Evolutionary conservation across 805 yeast genomes (phyloP), one percentile per base, ranked within the genome.

Genomic region (Spathaspora gorwiae): DNA sequence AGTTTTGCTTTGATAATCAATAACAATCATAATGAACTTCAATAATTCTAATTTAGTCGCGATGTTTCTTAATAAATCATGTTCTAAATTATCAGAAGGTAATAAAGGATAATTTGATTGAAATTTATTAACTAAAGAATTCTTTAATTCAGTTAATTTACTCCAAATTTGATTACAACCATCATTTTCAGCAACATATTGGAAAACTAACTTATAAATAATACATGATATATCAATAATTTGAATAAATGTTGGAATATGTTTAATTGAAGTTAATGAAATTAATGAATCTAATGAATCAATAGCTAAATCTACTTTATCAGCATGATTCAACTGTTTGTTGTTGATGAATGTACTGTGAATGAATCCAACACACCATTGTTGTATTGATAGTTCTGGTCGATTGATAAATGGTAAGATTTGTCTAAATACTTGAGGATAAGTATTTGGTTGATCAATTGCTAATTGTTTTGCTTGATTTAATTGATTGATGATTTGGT

Each of bases 21-120:
- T 66, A 7, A 71, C 70, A 6, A 65, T 53, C 46, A 64, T 80
- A 9, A 88, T 77, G 47, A 90, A 81, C 62, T 85, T 87, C 43
- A 84, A 68, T n/a, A 84, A 70, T 27, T 90, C 83, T n/a, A 86
- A 65, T 60, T 78, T 81, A 39, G 81, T 68, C 11, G 84, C 80
- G 34, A 81, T 62, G 39, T 80, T 75, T 59, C 82, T 74, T 32
- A 68, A 56, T 29, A 63, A 54, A 52, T 79, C 82, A 33, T 72
- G 69, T 48, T 78, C 87, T 19, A 64, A 66, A 45, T 71, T 68
- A 44, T 72, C 79, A 14, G 72, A 64, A 12, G 73, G 64, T 15
- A 66, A 61, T 45, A 80, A 69, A 4, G 88, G 89, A 53, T 72
- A 81, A 3, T 58, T 65, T 3, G 79, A 60, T 19, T 73, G 77